Evolutionary conservation across 2,329 filamentous ascomycete genomes (phyloP), one percentile per base, ranked within the genome.

Genomic region (Cordyceps tenuipes): DNA sequence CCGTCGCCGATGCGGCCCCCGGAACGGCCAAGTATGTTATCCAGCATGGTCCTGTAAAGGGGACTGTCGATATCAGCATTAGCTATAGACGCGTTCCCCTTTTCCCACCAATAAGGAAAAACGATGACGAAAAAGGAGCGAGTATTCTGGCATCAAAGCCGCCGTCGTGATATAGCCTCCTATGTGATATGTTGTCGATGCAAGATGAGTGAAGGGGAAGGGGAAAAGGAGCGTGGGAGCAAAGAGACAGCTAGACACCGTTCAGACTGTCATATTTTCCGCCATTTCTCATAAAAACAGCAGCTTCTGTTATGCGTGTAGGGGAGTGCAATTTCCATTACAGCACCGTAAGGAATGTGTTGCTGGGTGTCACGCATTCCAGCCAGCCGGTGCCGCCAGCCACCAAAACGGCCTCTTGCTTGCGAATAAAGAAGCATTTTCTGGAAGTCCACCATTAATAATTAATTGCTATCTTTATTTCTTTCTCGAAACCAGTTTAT

Each of bases 321-420:
- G 10, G 23, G 36, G 56, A 31, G 44, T 68, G 67, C 63, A 57
- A 68, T 53, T 65, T 68, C 68, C 64, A 47, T 68, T 64, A 54
- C 68, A 67, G 69, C 68, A 64, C 67, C 57, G 59, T 59, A 57
- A 70, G 73, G 73, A 75, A 75, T 75, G 73, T 68, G 73, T 75
- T 73, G 72, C 69, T 63, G 64, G 58, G 66, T 63, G 67, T 68
- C 62, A 69, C 63, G 63, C 73, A 75, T 75, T 75, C 73, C 73
- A 71, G 46, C 46, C 44, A 56, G 48, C 57, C 52, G 56, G 23
- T 50, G 58, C 61, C 62, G 64, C 43, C 29, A 48, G 43, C 54
- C n/a, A 26, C 29, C 19, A 5, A 46, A 17, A 19, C 3, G n/a
- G 39, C 6, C 2, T 21, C 5, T 19, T 19, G n/a, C 10, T 2